Evolutionary conservation across 257 asterid genomes (phyloP).

Genomic region (Anisodus tanguticus): DNA sequence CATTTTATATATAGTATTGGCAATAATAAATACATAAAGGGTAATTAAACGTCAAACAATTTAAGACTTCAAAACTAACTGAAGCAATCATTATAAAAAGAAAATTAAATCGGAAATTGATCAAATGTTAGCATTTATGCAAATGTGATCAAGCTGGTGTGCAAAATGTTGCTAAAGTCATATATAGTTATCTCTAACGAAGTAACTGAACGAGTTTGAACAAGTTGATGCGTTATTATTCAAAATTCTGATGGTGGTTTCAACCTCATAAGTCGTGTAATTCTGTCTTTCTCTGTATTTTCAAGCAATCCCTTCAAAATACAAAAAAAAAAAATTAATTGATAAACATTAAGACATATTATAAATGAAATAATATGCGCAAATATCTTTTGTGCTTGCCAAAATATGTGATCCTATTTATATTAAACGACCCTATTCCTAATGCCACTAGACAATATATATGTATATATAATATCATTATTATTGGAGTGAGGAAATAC

Average conservation of each 20-base stretch:
- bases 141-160: not conserved
- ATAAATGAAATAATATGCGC: not conserved
- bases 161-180: not conserved
- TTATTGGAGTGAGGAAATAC: not conserved
- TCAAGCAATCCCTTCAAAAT: constrained; percentile 52
- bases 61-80: not conserved
- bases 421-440: too few relatives aligned
- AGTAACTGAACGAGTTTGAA: not conserved
- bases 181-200: not conserved
- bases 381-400: not conserved
- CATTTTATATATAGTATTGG: not conserved
- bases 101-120: too few relatives aligned
- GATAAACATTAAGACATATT: not conserved
- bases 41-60: not conserved
- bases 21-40: not conserved
- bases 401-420: too few relatives aligned
- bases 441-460: too few relatives aligned
- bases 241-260: constrained; percentile 51
- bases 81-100: too few relatives aligned
- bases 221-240: not conserved
- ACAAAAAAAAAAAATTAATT: not conserved
- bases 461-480: too few relatives aligned
- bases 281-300: constrained; percentile 57
- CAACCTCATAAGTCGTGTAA: constrained; percentile 47
- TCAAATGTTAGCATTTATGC: not conserved